Base-by-base conservation (phyloP, 1,139 yeast species). In the Candida sp. region DNA sequence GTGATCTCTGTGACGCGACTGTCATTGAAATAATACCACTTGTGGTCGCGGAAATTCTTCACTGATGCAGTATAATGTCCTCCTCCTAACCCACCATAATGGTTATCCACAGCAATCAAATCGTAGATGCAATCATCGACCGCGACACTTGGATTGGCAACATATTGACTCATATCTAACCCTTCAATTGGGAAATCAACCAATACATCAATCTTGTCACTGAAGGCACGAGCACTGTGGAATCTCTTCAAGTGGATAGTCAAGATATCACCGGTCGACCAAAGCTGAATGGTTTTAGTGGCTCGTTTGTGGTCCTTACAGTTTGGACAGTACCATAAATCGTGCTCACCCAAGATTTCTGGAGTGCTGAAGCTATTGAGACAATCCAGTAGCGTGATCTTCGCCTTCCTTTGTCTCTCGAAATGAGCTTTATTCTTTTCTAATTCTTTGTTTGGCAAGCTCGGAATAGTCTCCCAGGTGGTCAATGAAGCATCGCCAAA, bases 11-110 rank as follows among this genome's bases (percentile, higher is more conserved):
- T 73, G 1, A 93, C 98, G 35, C 87, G 71, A 7, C 97, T 86
- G 67, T 94, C 99, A 65, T 94, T 94, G 68, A 80, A 94, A 64
- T 91, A 89, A 66, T 92, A 92, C 98, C 99, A 94, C 57, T 85
- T 77, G 31, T 74, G 72, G 61, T 90, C 96, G 46, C 84, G 76
- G 67, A 85, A 87, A 63, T 93, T 93, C 66, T 87, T 88, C 1
- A 83, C 98, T 60, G 85, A 87, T 0, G 98, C 91, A 1, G 99
- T 94, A 66, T 94, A 94, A 70, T 94, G 99, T 3, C 99, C 99
- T 6, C 99, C 99, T 1, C 98, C 98, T 32, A 94, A 76, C 0
- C 98, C 98, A 50, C 99, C 99, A 65, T 80, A 93, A 66, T 94
- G 99, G 66, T 93, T 93, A 66, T 93, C 98, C 27, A 94, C 98